These are phyloP conservation scores for Hymenoscyphus occultus DNA, from an alignment of 2,329 filamentous ascomycete genomes.

Conservation along the genomic window DNA sequence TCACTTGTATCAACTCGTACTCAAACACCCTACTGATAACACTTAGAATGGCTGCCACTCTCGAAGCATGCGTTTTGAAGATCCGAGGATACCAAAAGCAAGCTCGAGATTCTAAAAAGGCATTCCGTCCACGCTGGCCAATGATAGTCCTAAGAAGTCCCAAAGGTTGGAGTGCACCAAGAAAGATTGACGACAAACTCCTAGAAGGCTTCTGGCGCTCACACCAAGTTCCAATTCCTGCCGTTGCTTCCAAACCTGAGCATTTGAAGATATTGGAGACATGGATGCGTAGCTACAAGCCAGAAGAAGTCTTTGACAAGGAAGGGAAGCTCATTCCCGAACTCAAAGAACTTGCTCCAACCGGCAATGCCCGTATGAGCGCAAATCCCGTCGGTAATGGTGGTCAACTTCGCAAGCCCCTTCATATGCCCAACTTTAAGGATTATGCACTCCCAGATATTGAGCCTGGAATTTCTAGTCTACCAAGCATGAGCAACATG, in stretches of 20 bases:
- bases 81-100: conserved; percentile 69
- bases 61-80: conserved; percentile 69
- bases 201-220: conserved; percentile 76
- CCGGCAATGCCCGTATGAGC: conserved; percentile 67
- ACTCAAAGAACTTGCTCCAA: conserved; percentile 62
- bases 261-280: conserved; percentile 67
- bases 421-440: conserved; percentile 68
- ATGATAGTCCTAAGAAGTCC: conserved; percentile 76
- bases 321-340: conserved; percentile 61
- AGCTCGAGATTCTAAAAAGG: conserved; percentile 66
- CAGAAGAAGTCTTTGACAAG: conserved; percentile 66
- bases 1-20: neutral
- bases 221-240: conserved; percentile 74
- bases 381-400: conserved; percentile 75
- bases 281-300: conserved; percentile 76
- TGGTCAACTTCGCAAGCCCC: conserved; percentile 62
- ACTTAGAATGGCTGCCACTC: conserved; percentile 63
- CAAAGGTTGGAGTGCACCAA: conserved; percentile 77
- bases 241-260: conserved; percentile 61
- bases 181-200: conserved; percentile 67
- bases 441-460: conserved; percentile 63
- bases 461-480: conserved; percentile 53
- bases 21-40: neutral
- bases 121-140: conserved; percentile 71
- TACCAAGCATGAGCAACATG: conserved; percentile 68